phyloP scores from a whole-genome alignment of 441 rosid species.

The Bruguiera hainesii region DNA sequence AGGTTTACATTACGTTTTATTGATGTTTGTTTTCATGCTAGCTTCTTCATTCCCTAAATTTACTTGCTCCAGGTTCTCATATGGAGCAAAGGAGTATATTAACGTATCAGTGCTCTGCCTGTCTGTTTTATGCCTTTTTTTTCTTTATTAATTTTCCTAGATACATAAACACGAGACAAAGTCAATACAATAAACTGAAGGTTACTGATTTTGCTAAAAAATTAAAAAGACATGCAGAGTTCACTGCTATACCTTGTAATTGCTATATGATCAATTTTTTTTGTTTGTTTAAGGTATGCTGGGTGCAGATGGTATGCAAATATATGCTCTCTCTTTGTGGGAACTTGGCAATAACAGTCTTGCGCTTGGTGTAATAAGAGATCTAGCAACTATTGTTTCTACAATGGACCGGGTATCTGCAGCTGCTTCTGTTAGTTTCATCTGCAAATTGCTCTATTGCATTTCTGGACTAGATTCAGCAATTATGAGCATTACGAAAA shows the following conservation, averaged over 20 bases:
- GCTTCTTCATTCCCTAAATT: slow-evolving; percentile 11
- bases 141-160: neutral
- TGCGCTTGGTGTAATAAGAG: slow-evolving; percentile 60
- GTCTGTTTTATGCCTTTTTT: neutral
- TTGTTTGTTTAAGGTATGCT: slow-evolving; percentile 50
- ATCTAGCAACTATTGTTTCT: slow-evolving; percentile 56
- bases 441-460: slow-evolving; percentile 72
- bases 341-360: slow-evolving; percentile 62
- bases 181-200: neutral
- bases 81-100: neutral
- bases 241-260: neutral
- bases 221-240: neutral
- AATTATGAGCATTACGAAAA: slow-evolving; percentile 63
- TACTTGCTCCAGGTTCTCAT: slow-evolving; percentile 3
- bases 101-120: neutral
- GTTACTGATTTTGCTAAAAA: slow-evolving; percentile 1
- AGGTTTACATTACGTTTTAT: slow-evolving; percentile 39
- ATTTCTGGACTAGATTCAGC: slow-evolving; percentile 75
- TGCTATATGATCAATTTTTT: slow-evolving; percentile 4
- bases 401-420: slow-evolving; percentile 55
- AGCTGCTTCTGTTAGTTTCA: slow-evolving; percentile 66
- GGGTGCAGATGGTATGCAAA: slow-evolving; percentile 67
- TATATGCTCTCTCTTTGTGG: slow-evolving; percentile 87
- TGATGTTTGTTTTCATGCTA: slow-evolving; percentile 11
- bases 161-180: neutral